phyloP scores from a whole-genome alignment of 2,329 filamentous ascomycete genomes.

The Colletotrichum agaves region DNA sequence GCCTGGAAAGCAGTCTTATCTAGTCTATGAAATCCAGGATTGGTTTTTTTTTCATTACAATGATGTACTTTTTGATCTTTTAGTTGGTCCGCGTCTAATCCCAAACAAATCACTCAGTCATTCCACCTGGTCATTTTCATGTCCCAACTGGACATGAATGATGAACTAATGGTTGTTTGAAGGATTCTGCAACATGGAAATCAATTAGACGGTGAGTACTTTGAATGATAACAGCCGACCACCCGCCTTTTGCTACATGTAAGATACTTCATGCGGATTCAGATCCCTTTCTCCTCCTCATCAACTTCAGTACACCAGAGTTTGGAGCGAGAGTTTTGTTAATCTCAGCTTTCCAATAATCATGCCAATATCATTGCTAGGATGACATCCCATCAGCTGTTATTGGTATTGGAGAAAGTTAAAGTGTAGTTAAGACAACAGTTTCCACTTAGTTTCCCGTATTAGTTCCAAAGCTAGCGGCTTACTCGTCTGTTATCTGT shows the following conservation, averaged over 20 bases:
- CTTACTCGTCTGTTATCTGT: too few relatives aligned
- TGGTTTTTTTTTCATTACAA: too few relatives aligned
- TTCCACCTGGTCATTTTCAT: neutral
- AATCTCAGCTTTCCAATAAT: constrained; percentile 37
- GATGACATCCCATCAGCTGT: constrained; percentile 23
- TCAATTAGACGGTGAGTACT: constrained; percentile 29
- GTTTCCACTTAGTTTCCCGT: too few relatives aligned
- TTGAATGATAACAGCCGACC: constrained; percentile 35
- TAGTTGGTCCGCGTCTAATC: too few relatives aligned
- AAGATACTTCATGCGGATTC: neutral
- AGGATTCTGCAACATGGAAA: constrained; percentile 22
- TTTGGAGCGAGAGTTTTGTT: constrained; percentile 32
- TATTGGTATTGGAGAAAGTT: too few relatives aligned
- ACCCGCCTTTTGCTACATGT: too few relatives aligned
- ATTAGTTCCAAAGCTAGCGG: too few relatives aligned
- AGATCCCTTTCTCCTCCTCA: constrained; percentile 27
- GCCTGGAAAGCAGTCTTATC: too few relatives aligned
- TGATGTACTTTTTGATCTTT: too few relatives aligned
- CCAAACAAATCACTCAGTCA: too few relatives aligned
- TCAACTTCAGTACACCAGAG: constrained; percentile 29
- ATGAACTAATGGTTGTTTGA: constrained; percentile 39
- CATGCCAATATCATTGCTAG: constrained; percentile 40
- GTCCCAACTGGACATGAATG: constrained; percentile 31
- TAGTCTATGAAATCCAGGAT: too few relatives aligned
- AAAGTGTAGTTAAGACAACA: too few relatives aligned